Evolutionary conservation across 2,329 filamentous ascomycete species (phyloP).

Genomic region (Sarocladiaceae sp.): DNA sequence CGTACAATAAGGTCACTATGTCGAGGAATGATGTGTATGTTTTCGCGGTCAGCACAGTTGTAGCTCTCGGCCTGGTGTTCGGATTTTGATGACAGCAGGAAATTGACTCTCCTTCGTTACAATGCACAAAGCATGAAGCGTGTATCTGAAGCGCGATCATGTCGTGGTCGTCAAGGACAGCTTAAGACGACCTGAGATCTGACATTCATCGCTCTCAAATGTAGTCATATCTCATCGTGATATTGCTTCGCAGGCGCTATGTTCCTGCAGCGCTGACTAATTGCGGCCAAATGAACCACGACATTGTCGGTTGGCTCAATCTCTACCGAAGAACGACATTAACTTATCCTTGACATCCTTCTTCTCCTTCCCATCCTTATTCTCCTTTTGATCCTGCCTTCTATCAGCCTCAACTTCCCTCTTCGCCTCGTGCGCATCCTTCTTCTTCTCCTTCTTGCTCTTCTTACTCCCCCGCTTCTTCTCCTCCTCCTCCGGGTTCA

Average conservation of each 20-base stretch:
- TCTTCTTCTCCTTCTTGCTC: slow-evolving; percentile 8
- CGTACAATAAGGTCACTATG: slow-evolving; percentile 9
- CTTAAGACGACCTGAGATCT: too few species aligned
- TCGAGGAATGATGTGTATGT: slow-evolving; percentile 8
- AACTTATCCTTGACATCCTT: slow-evolving; percentile 9
- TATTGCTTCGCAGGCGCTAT: too few species aligned
- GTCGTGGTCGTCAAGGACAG: too few species aligned
- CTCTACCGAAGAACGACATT: slow-evolving; percentile 2
- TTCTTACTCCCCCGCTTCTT: slow-evolving; percentile 15
- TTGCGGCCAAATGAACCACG: too few species aligned
- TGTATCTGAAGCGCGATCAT: too few species aligned
- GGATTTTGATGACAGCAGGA: not conserved
- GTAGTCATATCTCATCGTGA: too few species aligned
- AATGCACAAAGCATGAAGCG: too few species aligned
- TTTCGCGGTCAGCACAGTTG: not conserved
- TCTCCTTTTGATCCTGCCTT: not conserved
- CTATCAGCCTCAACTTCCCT: not conserved
- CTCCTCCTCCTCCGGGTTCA: slow-evolving; percentile 36
- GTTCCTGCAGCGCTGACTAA: too few species aligned
- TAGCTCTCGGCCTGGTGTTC: not conserved
- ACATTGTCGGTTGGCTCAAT: not conserved
- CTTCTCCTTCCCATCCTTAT: slow-evolving; percentile 6
- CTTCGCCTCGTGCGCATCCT: slow-evolving; percentile 1
- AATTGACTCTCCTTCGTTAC: not conserved
- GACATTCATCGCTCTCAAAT: too few species aligned